Conservation (phyloP, 2,329 filamentous ascomycete genomes). For the Xylaria sp. region DNA sequence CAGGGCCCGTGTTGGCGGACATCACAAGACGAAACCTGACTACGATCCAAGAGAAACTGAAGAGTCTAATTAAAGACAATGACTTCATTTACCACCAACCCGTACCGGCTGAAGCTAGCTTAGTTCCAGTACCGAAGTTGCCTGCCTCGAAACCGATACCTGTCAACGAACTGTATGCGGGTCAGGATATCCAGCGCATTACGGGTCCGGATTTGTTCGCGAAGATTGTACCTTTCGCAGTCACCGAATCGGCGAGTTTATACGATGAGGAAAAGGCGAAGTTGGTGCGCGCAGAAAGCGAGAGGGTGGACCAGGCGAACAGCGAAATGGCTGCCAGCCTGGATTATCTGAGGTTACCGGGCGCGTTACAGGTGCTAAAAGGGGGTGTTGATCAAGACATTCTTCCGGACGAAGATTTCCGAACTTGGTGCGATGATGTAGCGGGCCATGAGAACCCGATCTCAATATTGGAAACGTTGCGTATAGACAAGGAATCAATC, state of each 20-base stretch:
- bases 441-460: constrained; percentile 81
- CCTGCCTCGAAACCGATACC: constrained; percentile 96
- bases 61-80: constrained; percentile 83
- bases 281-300: constrained; percentile 87
- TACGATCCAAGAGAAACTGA: constrained; percentile 79
- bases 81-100: constrained; percentile 98
- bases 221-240: constrained; percentile 92
- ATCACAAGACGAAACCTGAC: constrained; percentile 81
- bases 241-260: constrained; percentile 93
- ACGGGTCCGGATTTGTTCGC: constrained; percentile 97
- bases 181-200: constrained; percentile 95
- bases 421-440: constrained; percentile 91
- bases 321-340: constrained; percentile 94
- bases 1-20: constrained; percentile 72
- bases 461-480: constrained; percentile 77
- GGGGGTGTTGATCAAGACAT: constrained; percentile 90
- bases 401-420: constrained; percentile 86
- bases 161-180: constrained; percentile 93
- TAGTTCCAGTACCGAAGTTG: constrained; percentile 83
- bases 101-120: constrained; percentile 80
- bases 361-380: constrained; percentile 87
- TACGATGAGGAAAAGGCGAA: constrained; percentile 99
- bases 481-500: constrained; percentile 76
- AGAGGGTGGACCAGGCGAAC: constrained; percentile 89
- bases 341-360: constrained; percentile 89